phyloP scores from a whole-genome alignment of 164 flowering plant species.

The Cinnamomum micranthum region DNA sequence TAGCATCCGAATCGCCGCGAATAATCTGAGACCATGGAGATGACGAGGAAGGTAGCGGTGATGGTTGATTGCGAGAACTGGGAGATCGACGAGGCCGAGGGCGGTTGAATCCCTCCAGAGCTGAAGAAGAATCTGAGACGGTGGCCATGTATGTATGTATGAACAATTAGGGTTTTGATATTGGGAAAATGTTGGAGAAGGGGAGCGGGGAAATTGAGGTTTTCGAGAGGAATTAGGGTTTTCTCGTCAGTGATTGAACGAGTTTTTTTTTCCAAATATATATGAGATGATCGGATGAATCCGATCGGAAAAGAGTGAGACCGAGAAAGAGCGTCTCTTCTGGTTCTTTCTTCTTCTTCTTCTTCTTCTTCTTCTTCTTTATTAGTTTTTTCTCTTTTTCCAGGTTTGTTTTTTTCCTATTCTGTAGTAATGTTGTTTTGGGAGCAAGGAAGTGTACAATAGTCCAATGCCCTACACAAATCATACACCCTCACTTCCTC shows the following conservation, averaged over 20 bases:
- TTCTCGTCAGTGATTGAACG: neutral
- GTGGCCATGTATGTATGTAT: neutral
- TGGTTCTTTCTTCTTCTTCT: neutral
- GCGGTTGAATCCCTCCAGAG: neutral
- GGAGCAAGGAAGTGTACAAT: neutral
- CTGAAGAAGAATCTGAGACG: neutral
- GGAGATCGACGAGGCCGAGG: slow-evolving; percentile 3
- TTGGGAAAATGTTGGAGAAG: neutral
- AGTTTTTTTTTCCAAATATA: neutral
- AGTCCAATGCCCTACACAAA: neutral
- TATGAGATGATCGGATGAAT: neutral
- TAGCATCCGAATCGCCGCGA: neutral
- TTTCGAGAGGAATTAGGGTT: neutral
- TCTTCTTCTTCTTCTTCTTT: neutral
- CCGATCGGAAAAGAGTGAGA: neutral
- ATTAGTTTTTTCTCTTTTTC: neutral
- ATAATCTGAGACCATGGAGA: neutral
- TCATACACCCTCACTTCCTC: too few species aligned
- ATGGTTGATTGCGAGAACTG: neutral
- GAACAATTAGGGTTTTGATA: neutral
- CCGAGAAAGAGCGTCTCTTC: neutral
- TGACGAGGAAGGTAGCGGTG: neutral
- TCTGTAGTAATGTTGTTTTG: neutral
- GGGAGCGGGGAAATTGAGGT: neutral
- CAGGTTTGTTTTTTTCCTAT: neutral